These are phyloP conservation scores for Pyropia yezoensis DNA, from an alignment of 23 red algal species.

Conservation along the genomic window DNA sequence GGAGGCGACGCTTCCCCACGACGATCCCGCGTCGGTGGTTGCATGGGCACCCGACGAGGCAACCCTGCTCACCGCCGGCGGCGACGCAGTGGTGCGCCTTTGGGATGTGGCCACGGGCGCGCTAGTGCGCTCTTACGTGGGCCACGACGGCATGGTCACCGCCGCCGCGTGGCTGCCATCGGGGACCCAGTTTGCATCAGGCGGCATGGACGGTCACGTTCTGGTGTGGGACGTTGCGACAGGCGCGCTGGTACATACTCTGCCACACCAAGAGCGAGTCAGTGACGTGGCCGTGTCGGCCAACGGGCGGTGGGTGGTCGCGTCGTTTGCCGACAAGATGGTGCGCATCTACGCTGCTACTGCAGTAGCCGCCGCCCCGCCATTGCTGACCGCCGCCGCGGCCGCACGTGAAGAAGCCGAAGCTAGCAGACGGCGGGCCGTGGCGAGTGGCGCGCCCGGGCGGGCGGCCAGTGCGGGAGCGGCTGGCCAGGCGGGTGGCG, in stretches of 20 bases:
- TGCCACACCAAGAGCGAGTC: constrained; percentile 20
- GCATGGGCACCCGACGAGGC: constrained; percentile 84
- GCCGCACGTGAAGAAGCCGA: too few relatives aligned
- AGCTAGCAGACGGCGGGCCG: too few relatives aligned
- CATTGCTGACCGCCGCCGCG: too few relatives aligned
- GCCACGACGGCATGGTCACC: constrained; percentile 62
- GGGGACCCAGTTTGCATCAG: constrained; percentile 54
- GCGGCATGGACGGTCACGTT: constrained; percentile 48
- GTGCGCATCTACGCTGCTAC: constrained; percentile 30
- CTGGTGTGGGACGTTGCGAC: constrained; percentile 50
- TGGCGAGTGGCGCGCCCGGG: too few relatives aligned
- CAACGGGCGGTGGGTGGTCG: constrained; percentile 51
- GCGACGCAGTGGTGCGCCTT: constrained; percentile 63
- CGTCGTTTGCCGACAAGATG: constrained; percentile 47
- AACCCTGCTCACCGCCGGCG: constrained; percentile 48
- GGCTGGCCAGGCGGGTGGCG: too few relatives aligned
- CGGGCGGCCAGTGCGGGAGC: too few relatives aligned
- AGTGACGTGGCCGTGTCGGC: constrained; percentile 62
- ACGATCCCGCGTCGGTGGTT: constrained; percentile 55
- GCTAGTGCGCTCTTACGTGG: constrained; percentile 36
- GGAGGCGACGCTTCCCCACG: constrained; percentile 55
- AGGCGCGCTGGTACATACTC: constrained; percentile 17
- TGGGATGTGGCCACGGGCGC: constrained; percentile 67
- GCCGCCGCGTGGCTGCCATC: constrained; percentile 87
- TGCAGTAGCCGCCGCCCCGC: too few relatives aligned